phyloP scores from a whole-genome alignment of 257 asterid species.

The Nicotiana attenuata region DNA sequence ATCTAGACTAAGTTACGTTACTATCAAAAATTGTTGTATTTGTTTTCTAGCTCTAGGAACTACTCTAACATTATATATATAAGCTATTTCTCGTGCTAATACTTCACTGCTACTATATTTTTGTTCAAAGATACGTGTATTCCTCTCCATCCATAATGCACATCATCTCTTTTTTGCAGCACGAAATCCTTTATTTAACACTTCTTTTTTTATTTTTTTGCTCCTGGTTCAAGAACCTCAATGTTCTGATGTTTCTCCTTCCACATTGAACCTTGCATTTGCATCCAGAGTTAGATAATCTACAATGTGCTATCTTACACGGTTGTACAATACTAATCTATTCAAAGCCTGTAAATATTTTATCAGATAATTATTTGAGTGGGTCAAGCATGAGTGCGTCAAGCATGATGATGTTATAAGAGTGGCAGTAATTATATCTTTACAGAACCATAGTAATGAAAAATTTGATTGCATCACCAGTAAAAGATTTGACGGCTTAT shows the following conservation, averaged over 20 bases:
- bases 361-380: constrained; percentile 67
- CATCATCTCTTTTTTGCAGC: no score
- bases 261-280: constrained; percentile 14
- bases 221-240: no score
- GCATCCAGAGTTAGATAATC: constrained; percentile 6
- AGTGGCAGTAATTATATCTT: constrained; percentile 78
- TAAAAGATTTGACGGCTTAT: constrained; percentile 68
- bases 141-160: no score
- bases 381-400: constrained; percentile 30
- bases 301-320: constrained; percentile 56
- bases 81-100: no score
- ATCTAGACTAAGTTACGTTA: no score
- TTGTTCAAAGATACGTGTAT: no score
- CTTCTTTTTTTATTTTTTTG: no score
- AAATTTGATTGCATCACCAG: constrained; percentile 76
- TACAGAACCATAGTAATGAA: constrained; percentile 85
- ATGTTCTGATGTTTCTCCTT: constrained; percentile 31
- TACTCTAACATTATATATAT: no score
- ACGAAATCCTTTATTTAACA: no score
- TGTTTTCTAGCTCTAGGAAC: no score
- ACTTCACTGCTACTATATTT: no score
- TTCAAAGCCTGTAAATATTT: constrained; percentile 75
- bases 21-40: no score
- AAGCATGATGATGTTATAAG: constrained; percentile 59
- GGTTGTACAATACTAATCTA: constrained; percentile 86